These are phyloP conservation scores for Cicer cuneatum DNA, from an alignment of 306 rosid species.

Conservation along the genomic window DNA sequence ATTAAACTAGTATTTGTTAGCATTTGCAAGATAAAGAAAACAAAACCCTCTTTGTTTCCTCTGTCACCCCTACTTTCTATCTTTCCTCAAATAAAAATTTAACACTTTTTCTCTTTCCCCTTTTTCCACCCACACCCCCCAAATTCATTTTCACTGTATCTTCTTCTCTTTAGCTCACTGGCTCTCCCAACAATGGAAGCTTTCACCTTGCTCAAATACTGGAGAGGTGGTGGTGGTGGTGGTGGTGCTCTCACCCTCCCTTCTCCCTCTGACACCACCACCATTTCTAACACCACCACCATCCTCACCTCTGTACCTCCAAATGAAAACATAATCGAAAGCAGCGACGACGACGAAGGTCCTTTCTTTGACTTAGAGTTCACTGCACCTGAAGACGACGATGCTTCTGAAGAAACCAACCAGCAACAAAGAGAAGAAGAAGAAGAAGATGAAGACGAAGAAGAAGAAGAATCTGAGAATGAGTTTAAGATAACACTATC, in stretches of 20 bases:
- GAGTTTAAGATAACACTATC: constrained; percentile 84
- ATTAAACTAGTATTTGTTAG: no score
- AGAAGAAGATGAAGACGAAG: constrained; percentile 33
- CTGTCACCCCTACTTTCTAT: not conserved
- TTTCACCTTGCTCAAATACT: constrained; percentile 92
- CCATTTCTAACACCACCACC: constrained; percentile 46
- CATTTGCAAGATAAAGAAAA: no score
- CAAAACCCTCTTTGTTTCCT: not conserved
- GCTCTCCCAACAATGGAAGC: constrained; percentile 99
- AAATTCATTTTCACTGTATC: not conserved
- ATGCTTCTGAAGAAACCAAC: constrained; percentile 37
- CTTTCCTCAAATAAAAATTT: no score
- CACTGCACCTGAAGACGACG: constrained; percentile 65
- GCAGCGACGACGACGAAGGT: constrained; percentile 59
- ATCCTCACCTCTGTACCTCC: constrained; percentile 51
- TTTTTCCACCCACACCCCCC: not conserved
- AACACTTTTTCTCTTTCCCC: not conserved
- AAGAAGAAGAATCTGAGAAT: constrained; percentile 36
- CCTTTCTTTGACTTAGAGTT: constrained; percentile 95
- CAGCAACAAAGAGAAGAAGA: constrained; percentile 16
- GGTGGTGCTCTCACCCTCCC: constrained; percentile 37
- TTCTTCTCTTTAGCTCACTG: constrained; percentile 54
- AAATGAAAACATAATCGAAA: constrained; percentile 37
- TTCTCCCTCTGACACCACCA: constrained; percentile 5
- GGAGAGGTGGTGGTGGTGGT: constrained; percentile 72